Conservation (phyloP, 108 stramenopile genomes). For the Heterococcus sp. region DNA sequence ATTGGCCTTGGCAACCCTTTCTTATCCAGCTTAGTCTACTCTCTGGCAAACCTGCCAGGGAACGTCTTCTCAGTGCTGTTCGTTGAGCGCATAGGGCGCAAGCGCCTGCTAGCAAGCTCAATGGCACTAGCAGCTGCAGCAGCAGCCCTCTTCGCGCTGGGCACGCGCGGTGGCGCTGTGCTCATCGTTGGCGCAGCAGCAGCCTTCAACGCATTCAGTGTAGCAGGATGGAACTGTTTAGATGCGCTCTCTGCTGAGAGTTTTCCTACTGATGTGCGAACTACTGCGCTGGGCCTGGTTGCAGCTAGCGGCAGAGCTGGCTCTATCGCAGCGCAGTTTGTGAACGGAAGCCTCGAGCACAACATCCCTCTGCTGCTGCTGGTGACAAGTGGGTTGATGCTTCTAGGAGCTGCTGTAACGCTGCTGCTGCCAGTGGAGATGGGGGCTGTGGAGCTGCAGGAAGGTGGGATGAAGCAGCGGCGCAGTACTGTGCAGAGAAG, state of each 20-base stretch:
- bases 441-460: slow-evolving; percentile 12
- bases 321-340: slow-evolving; percentile 54
- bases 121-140: slow-evolving; percentile 44
- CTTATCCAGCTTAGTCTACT: slow-evolving; percentile 48
- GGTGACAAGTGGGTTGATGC: slow-evolving; percentile 37
- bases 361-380: slow-evolving; percentile 43
- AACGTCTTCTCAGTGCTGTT: slow-evolving; percentile 45
- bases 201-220: slow-evolving; percentile 51
- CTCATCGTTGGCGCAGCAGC: slow-evolving; percentile 38
- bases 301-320: slow-evolving; percentile 49
- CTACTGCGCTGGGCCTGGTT: slow-evolving; percentile 50
- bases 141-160: slow-evolving; percentile 49
- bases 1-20: slow-evolving; percentile 48
- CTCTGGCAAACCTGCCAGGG: slow-evolving; percentile 57
- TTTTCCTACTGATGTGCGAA: slow-evolving; percentile 44
- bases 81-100: slow-evolving; percentile 40
- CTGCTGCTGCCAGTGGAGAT: slow-evolving; percentile 32
- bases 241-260: slow-evolving; percentile 47
- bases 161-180: slow-evolving; percentile 14
- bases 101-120: slow-evolving; percentile 11
- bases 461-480: no score
- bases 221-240: slow-evolving; percentile 52
- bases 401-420: slow-evolving; percentile 42
- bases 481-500: no score
- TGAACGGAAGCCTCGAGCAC: slow-evolving; percentile 47